Base-by-base conservation (phyloP, 306 rosid genomes). In the Fagus sylvatica region DNA sequence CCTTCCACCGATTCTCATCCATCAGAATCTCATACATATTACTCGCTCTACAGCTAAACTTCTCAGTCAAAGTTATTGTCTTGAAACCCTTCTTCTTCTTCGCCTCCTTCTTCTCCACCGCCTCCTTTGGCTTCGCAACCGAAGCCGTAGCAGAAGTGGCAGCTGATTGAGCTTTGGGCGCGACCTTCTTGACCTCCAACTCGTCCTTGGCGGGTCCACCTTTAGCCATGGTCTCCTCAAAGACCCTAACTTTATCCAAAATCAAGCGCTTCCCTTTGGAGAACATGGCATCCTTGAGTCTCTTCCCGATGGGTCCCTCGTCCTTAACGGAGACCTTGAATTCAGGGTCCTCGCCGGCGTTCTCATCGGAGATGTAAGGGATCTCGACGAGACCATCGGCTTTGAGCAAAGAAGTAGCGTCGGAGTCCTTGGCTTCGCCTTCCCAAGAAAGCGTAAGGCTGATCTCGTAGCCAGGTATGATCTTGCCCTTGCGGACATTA, bases 1-100 rank as follows among this genome's bases (percentile, higher is more conserved):
- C 99, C 77, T 88, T 93, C 99, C 99, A 95, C 74, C 98, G 88
- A 74, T 95, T 95, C 79, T 95, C 99, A 78, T 95, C 99, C 97
- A 95, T 86, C 88, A 95, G 68, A 75, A 95, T 95, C 89, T 95
- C 99, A 81, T 46, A 95, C 82, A 95, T 28, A 83, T 88, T 81
- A 59, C 75, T 79, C 12, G 98, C 97, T 72, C 96, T 82, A 71
- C 99, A 95, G 81, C 88, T 93, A 9, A 95, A 95, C 89, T 82
- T 95, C 93, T 95, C 99, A 0, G 91, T 95, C 93, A 95, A 13
- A 22, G 72, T 83, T 64, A 95, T 91, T 5, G 87, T 87, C 85
- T 95, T 95, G 42, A 84, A 65, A 3, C 97, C 98, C 34, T 95
- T 81, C 89, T 84, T 82, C 85, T 85, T 73, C 51, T 32, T 51